Percentiles rank a stretch among this genome's conserved stretches.
phyloP scores from a whole-genome alignment of 305 asterid species.

The Solanum aculeatissimum region DNA sequence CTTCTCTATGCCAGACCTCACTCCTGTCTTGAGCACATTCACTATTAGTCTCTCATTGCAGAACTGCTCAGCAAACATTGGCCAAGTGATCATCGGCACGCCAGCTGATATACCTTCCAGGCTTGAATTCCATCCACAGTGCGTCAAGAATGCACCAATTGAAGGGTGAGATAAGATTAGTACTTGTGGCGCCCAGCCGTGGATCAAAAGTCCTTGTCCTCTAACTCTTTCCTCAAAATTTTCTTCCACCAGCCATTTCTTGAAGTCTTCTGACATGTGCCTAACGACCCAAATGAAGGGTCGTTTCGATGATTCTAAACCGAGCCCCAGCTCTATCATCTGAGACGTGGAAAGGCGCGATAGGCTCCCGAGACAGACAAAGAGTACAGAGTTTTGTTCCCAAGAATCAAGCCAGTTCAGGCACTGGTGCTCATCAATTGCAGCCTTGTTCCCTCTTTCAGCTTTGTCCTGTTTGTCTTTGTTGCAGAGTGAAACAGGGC shows the following conservation, averaged over 20 bases:
- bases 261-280: conserved; percentile 14
- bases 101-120: conserved; percentile 35
- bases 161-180: conserved; percentile 29
- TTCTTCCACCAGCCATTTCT: conserved; percentile 22
- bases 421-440: conserved; percentile 8
- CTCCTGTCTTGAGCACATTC: conserved; percentile 22
- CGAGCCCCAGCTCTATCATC: conserved; percentile 33
- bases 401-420: conserved; percentile 28
- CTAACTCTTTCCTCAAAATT: conserved; percentile 20
- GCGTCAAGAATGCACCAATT: conserved; percentile 32
- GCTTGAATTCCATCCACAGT: conserved; percentile 45
- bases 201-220: conserved; percentile 30
- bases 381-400: conserved; percentile 24
- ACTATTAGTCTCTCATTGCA: conserved; percentile 26
- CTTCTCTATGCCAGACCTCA: conserved; percentile 20
- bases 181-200: conserved; percentile 53
- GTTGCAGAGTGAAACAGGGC: conserved; percentile 39
- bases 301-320: conserved; percentile 24
- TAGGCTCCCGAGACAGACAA: conserved; percentile 38
- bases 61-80: conserved; percentile 40
- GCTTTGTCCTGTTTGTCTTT: conserved; percentile 15
- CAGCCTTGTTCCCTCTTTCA: conserved; percentile 25
- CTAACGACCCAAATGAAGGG: conserved; percentile 36
- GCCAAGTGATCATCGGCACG: conserved; percentile 40
- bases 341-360: conserved; percentile 25